A percentile compares a stretch with the other conserved stretches of the same genome.
phyloP scores from a whole-genome alignment of 306 rosid species.

The Sicyos edulis region DNA sequence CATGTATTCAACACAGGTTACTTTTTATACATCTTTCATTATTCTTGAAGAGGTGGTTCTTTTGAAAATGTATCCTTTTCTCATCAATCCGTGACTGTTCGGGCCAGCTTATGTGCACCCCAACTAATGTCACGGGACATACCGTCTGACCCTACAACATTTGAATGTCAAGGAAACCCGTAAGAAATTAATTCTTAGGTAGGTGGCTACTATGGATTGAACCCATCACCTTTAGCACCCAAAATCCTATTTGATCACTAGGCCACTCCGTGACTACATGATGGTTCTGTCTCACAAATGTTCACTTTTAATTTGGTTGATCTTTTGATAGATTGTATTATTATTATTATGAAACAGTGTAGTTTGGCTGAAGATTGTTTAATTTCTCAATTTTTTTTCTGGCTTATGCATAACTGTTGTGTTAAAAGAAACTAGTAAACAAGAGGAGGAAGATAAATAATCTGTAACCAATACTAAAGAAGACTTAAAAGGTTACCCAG shows the following conservation, averaged over 20 bases:
- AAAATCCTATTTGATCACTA: too few species aligned
- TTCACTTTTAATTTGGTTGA: slow-evolving; percentile 8
- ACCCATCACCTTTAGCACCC: too few species aligned
- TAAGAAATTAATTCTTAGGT: too few species aligned
- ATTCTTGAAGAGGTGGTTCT: slow-evolving; percentile 2
- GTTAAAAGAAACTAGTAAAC: neutral
- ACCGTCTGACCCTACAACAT: too few species aligned
- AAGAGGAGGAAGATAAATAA: neutral
- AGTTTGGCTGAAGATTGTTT: slow-evolving; percentile 4
- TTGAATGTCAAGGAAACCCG: too few species aligned
- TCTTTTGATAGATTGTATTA: neutral
- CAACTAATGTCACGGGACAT: too few species aligned
- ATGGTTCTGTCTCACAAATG: neutral
- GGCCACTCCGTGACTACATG: too few species aligned
- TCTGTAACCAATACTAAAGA: neutral
- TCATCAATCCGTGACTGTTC: too few species aligned
- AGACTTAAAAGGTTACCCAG: neutral
- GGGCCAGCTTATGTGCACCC: too few species aligned
- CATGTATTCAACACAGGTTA: slow-evolving; percentile 84
- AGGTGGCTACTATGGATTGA: too few species aligned
- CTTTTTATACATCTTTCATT: neutral
- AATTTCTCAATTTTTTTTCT: neutral
- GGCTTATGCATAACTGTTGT: neutral
- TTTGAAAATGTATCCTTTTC: neutral
- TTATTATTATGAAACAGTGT: neutral